A percentile compares a stretch with the other conserved stretches of the same genome.
phyloP scores from a whole-genome alignment of 306 rosid genomes.

The Erythrophleum fordii region DNA sequence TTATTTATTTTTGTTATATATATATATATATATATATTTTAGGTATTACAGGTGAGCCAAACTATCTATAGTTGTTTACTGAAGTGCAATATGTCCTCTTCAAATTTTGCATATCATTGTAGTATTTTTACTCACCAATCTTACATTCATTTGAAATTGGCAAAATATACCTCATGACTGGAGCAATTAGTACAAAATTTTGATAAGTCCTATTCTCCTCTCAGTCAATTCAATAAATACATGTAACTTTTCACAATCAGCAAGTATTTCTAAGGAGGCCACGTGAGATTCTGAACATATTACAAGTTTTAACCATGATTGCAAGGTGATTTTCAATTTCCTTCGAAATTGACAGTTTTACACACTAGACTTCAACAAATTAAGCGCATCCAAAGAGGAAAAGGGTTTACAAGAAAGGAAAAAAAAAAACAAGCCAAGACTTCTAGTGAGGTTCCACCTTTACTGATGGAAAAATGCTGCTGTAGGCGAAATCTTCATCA shows the following conservation, averaged over 20 bases:
- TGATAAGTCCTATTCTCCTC: not conserved
- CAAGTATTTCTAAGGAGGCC: not conserved
- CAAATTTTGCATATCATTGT: not conserved
- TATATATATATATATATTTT: no score
- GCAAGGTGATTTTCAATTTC: not conserved
- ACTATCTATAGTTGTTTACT: no score
- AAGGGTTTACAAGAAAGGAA: not conserved
- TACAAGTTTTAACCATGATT: not conserved
- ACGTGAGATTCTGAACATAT: not conserved
- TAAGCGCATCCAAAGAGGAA: not conserved
- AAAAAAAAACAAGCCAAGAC: not conserved
- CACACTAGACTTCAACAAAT: not conserved
- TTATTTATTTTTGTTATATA: no score
- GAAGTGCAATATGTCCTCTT: no score
- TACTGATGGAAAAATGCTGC: not conserved
- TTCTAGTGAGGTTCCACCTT: constrained; percentile 4
- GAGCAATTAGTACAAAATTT: not conserved
- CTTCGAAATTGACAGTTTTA: not conserved
- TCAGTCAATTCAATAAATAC: not conserved
- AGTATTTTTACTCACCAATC: not conserved
- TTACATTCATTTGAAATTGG: not conserved
- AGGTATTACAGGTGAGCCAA: no score
- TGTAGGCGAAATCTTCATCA: constrained; percentile 20
- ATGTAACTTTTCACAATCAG: not conserved
- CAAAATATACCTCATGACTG: not conserved